A percentile compares a stretch with the other conserved stretches of the same genome.
These are phyloP conservation scores for Hibiscus trionum DNA, from an alignment of 345 rosid genomes.

Conservation along the genomic window DNA sequence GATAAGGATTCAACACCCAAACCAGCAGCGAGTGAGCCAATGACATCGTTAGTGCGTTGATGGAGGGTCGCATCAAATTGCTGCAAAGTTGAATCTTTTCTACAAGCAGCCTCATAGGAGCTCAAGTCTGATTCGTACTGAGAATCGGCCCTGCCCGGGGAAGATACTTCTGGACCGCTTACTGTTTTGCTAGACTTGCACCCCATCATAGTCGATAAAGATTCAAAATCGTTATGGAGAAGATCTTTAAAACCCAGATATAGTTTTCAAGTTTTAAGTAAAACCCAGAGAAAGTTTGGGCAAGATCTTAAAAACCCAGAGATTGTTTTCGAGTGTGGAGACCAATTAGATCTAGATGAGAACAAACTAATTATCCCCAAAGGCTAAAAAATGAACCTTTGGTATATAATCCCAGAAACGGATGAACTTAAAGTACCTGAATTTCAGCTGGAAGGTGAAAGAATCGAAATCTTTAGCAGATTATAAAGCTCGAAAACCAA, in stretches of 20 bases:
- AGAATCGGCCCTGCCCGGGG: constrained; percentile 25
- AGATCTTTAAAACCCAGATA: background rate
- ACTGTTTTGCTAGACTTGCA: constrained; percentile 29
- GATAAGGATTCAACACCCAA: constrained; percentile 52
- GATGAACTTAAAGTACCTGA: constrained; percentile 3
- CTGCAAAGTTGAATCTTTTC: constrained; percentile 55
- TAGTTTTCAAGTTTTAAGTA: background rate
- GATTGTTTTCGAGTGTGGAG: background rate
- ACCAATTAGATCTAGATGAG: background rate
- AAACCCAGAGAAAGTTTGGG: background rate
- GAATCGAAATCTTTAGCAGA: background rate
- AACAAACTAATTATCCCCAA: background rate
- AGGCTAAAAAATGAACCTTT: background rate
- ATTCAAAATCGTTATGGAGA: background rate
- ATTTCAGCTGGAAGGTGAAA: background rate
- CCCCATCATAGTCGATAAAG: constrained; percentile 33
- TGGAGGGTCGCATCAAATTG: constrained; percentile 58
- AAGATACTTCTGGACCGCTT: constrained; percentile 17
- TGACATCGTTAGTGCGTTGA: constrained; percentile 51
- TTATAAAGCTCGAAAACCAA: no score
- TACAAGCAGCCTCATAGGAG: constrained; percentile 69
- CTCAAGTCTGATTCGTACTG: constrained; percentile 39
- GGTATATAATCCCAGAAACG: background rate
- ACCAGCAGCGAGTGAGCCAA: constrained; percentile 50
- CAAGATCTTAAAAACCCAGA: constrained; percentile 4